Percentiles rank a stretch among this genome's conserved stretches.
Evolutionary conservation across 75 land plant species (phyloP).

Genomic region (Cunninghamia lanceolata): DNA sequence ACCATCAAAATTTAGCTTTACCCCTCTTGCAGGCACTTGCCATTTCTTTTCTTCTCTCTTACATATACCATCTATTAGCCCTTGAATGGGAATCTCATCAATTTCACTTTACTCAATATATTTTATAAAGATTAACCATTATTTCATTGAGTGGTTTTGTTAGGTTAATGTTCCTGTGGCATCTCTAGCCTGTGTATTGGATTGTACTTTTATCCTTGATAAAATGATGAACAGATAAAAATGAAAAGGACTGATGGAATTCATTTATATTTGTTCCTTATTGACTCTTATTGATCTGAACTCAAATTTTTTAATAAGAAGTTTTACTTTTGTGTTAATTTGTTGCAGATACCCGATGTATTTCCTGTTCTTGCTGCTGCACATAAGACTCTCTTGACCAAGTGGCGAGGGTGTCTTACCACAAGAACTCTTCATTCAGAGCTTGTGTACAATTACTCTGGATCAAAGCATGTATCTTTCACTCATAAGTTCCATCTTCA

Average conservation of each 20-base stretch:
- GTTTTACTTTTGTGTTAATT: slow-evolving; percentile 1
- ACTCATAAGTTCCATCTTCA: not conserved
- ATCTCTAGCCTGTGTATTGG: not conserved
- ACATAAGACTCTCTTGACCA: slow-evolving; percentile 74
- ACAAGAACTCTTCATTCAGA: slow-evolving; percentile 89
- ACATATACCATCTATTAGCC: too few species aligned
- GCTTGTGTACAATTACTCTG: slow-evolving; percentile 92
- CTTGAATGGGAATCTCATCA: not conserved
- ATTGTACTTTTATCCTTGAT: not conserved
- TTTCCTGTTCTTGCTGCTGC: slow-evolving; percentile 93
- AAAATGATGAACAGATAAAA: not conserved
- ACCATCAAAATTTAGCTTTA: too few species aligned
- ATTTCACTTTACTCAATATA: not conserved
- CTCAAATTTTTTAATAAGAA: not conserved
- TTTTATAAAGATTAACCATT: not conserved
- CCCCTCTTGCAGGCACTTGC: too few species aligned
- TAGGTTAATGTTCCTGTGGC: not conserved
- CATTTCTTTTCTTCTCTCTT: too few species aligned
- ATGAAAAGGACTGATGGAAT: not conserved
- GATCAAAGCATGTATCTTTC: slow-evolving; percentile 88
- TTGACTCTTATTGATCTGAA: not conserved
- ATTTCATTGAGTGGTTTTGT: not conserved
- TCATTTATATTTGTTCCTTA: not conserved
- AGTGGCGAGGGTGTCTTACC: slow-evolving; percentile 61
- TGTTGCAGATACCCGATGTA: slow-evolving; percentile 71